Evolutionary conservation across 768 basidiomycete species (phyloP).

Genomic region (Tricholoma sp.): DNA sequence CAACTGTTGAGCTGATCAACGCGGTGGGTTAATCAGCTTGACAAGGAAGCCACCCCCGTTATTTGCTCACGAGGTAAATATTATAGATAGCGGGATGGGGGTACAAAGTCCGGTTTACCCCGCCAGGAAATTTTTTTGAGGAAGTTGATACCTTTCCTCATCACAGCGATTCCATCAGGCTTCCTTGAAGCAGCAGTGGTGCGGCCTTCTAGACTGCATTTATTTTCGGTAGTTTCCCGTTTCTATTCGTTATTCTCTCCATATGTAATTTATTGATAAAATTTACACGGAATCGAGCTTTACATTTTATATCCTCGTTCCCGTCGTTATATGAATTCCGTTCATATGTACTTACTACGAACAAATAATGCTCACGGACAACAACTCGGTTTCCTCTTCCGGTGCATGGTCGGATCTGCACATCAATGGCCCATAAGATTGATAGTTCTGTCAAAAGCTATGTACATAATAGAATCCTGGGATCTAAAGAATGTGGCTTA

Average conservation of each 20-base stretch:
- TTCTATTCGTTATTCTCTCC: background rate
- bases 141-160: background rate
- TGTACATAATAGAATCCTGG: background rate
- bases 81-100: background rate
- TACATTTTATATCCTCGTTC: background rate
- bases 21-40: conserved; percentile 5
- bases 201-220: background rate
- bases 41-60: background rate
- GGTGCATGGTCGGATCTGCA: background rate
- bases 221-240: background rate
- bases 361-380: background rate
- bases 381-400: background rate
- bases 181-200: background rate
- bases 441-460: background rate
- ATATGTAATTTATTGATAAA: background rate
- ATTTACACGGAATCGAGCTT: background rate
- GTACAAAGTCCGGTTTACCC: background rate
- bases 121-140: background rate
- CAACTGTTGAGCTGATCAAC: conserved; percentile 12
- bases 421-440: background rate
- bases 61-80: background rate
- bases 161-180: background rate
- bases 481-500: background rate
- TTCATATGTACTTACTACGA: background rate
- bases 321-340: background rate